Evolutionary conservation across 2,329 filamentous ascomycete species (phyloP), one percentile per base, ranked within the genome.

Genomic region (Fragosphaeria purpurea): DNA sequence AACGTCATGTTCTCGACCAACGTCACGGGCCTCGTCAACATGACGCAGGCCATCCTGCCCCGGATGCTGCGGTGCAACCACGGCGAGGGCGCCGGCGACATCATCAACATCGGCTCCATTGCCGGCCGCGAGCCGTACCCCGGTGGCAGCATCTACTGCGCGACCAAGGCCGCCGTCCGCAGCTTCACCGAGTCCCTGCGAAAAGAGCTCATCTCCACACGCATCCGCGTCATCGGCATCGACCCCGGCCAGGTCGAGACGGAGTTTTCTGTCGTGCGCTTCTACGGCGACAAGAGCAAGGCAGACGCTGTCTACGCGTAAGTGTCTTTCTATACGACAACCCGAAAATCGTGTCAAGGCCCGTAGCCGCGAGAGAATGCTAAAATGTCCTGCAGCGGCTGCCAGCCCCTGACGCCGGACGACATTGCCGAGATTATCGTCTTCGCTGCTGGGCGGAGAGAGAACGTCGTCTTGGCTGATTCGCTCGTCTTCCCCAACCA

Each of bases 171-270:
- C 34, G 89, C 89, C 1, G 84, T 95, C 51, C 79, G 85, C 58
- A 84, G 77, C 57, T 95, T 94, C 69, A 90, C 87, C 0, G 88
- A 94, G 50, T 77, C 84, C 7, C 67, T 95, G 63, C 76, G 89
- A 56, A 87, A 82, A 63, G 89, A 95, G 69, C 75, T 94, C 52
- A 83, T 95, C 58, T 76, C 85, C 6, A 86, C 83, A 12, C 75
- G 86, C 49, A 88, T 95, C 55, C 74, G 89, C 50, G 75, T 95
- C 54, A 94, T 95, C 55, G 86, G 87, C 65, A 77, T 95, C 60
- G 89, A 95, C 61, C 89, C 89, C 0, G 89, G 89, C 22, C 88
- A 95, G 69, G 89, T 95, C 40, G 88, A 95, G 74, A 95, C 89
- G 46, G 86, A 95, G 64, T 95, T 95, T 68, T 90, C 85, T 3